phyloP scores from a whole-genome alignment of 2,329 filamentous ascomycete genomes.

The Phaeoacremonium minimum region DNA sequence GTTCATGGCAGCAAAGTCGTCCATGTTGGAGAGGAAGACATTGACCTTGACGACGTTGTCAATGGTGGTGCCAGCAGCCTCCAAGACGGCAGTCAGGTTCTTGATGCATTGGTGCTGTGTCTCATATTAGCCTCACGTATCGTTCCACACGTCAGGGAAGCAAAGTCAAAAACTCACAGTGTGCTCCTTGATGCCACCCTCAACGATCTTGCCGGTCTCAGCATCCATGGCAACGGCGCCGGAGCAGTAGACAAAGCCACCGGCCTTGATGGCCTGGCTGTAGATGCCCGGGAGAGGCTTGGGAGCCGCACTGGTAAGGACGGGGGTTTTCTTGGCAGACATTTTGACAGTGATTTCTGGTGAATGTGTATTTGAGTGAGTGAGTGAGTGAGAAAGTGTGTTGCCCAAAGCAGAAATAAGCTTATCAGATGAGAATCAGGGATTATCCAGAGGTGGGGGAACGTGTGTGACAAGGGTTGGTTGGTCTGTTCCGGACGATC shows the following conservation, averaged over 20 bases:
- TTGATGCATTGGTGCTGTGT: conserved; percentile 58
- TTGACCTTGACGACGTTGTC: conserved; percentile 67
- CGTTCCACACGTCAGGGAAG: neutral
- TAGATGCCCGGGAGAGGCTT: conserved; percentile 33
- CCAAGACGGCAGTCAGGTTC: conserved; percentile 66
- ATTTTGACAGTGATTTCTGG: conserved; percentile 1
- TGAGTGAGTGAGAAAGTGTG: no score
- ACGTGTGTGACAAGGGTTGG: no score
- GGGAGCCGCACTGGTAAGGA: conserved; percentile 34
- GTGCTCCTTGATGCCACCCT: conserved; percentile 61
- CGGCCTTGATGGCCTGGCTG: conserved; percentile 60
- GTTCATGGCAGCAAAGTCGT: conserved; percentile 72
- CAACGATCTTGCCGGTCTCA: conserved; percentile 51
- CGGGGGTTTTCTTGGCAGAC: conserved; percentile 28
- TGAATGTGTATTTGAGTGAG: neutral
- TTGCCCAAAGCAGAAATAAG: no score
- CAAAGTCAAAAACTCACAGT: conserved; percentile 37
- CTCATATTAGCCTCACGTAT: neutral
- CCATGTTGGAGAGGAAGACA: conserved; percentile 71
- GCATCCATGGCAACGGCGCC: conserved; percentile 67
- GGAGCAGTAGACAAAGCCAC: conserved; percentile 65
- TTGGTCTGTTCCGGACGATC: no score
- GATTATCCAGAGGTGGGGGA: no score
- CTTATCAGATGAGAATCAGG: no score
- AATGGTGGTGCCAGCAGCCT: conserved; percentile 62